phyloP scores from a whole-genome alignment of 2,329 filamentous ascomycete species.

The Pseudogymnoascus sp. region DNA sequence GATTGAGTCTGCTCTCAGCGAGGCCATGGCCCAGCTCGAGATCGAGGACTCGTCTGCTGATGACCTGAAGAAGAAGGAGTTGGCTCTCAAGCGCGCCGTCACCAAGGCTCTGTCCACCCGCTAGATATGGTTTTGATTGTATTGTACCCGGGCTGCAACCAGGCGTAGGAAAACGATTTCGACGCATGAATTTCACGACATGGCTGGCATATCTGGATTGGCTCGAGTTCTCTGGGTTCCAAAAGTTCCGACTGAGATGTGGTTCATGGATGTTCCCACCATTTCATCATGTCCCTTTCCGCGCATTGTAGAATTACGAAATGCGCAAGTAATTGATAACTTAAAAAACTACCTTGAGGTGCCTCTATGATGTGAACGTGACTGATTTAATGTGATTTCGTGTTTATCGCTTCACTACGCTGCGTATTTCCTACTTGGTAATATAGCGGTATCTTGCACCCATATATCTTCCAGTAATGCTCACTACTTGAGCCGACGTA shows the following conservation, averaged over 20 bases:
- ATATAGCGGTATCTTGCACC: not conserved
- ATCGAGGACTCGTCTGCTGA: slow-evolving; percentile 85
- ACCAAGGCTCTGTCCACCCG: slow-evolving; percentile 90
- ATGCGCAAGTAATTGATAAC: slow-evolving; percentile 4
- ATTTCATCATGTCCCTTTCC: slow-evolving; percentile 3
- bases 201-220: slow-evolving; percentile 19
- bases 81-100: slow-evolving; percentile 92
- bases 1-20: slow-evolving; percentile 94
- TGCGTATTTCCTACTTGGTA: not conserved
- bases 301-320: slow-evolving; percentile 7
- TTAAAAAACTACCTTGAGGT: not conserved
- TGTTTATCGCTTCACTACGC: not conserved
- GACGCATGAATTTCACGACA: slow-evolving; percentile 22
- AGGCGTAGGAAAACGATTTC: slow-evolving; percentile 6
- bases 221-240: slow-evolving; percentile 7
- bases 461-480: not conserved
- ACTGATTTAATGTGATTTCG: not conserved
- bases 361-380: not conserved
- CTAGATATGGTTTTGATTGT: slow-evolving; percentile 43
- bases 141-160: slow-evolving; percentile 4
- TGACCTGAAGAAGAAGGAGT: slow-evolving; percentile 99
- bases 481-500: not conserved
- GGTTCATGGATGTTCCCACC: slow-evolving; percentile 3
- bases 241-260: slow-evolving; percentile 6
- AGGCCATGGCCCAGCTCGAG: slow-evolving; percentile 88